These are phyloP conservation scores for Curvularia sp. DNA, from an alignment of 2,329 filamentous ascomycete species.

Conservation along the genomic window DNA sequence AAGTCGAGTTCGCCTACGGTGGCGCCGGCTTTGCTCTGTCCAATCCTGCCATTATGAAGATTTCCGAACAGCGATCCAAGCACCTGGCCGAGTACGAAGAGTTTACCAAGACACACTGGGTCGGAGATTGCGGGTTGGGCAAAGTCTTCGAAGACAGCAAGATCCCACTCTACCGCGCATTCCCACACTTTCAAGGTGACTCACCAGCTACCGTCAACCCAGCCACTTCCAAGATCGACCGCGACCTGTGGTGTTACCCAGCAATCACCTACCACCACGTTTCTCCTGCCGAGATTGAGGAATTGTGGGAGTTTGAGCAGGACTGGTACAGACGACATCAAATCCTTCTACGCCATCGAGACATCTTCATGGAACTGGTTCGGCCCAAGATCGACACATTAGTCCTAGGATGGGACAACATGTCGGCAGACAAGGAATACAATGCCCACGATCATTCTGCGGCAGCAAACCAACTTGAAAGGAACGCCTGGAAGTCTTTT, in stretches of 20 bases:
- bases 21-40: conserved; percentile 56
- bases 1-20: conserved; percentile 55
- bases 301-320: conserved; percentile 51
- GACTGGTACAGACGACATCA: conserved; percentile 48
- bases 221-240: conserved; percentile 41
- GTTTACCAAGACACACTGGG: conserved; percentile 47
- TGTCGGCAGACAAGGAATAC: conserved; percentile 47
- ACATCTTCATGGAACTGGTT: conserved; percentile 47
- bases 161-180: conserved; percentile 48
- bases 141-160: conserved; percentile 48
- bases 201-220: conserved; percentile 53
- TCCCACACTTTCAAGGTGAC: conserved; percentile 56
- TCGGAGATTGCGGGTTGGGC: conserved; percentile 50
- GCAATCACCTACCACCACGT: conserved; percentile 53
- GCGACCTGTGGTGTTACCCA: conserved; percentile 54
- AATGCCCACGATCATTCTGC: conserved; percentile 43
- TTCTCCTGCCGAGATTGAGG: conserved; percentile 45
- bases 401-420: conserved; percentile 45
- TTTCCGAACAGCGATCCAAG: conserved; percentile 40
- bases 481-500: conserved; percentile 47
- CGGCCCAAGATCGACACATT: conserved; percentile 37
- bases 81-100: conserved; percentile 46
- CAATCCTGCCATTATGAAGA: conserved; percentile 49
- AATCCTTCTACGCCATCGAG: conserved; percentile 47
- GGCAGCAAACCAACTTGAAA: conserved; percentile 32